Evolutionary conservation across 257 asterid genomes (phyloP).

Genomic region (Euphrasia confusa): DNA sequence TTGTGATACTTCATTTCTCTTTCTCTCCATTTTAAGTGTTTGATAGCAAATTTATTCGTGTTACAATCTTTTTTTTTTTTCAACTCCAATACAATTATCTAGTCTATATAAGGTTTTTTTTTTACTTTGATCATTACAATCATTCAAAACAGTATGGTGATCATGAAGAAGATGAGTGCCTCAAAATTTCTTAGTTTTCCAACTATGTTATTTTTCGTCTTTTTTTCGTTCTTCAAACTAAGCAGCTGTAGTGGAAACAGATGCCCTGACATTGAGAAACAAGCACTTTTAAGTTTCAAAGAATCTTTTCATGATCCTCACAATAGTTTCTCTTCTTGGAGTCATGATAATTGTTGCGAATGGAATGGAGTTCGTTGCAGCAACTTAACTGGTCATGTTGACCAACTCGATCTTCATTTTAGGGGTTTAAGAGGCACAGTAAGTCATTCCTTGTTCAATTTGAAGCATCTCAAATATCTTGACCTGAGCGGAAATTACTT

Average conservation of each 20-base stretch:
- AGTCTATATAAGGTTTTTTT: no score
- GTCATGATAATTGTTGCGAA: slow-evolving; percentile 23
- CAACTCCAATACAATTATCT: no score
- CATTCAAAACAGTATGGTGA: no score
- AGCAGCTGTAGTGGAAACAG: neutral
- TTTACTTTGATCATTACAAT: no score
- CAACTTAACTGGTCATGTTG: slow-evolving; percentile 18
- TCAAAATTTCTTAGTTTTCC: neutral
- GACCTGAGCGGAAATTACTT: slow-evolving; percentile 25
- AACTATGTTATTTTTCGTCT: neutral
- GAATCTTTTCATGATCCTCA: slow-evolving; percentile 17
- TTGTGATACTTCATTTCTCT: no score
- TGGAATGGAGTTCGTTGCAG: slow-evolving; percentile 28
- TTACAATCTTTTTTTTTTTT: no score
- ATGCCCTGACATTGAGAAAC: slow-evolving; percentile 20
- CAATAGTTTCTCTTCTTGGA: slow-evolving; percentile 23
- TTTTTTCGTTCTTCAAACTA: slow-evolving; percentile 6
- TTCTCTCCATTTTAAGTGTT: no score
- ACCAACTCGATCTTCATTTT: slow-evolving; percentile 10
- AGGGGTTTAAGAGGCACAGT: slow-evolving; percentile 7
- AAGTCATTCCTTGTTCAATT: slow-evolving; percentile 23
- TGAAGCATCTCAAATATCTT: slow-evolving; percentile 27
- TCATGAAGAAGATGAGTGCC: neutral
- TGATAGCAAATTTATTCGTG: no score
- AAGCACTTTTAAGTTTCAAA: slow-evolving; percentile 23